Evolutionary conservation across 345 rosid species (phyloP), one percentile per base, ranked within the genome.

Genomic region (Corchorus capsularis): DNA sequence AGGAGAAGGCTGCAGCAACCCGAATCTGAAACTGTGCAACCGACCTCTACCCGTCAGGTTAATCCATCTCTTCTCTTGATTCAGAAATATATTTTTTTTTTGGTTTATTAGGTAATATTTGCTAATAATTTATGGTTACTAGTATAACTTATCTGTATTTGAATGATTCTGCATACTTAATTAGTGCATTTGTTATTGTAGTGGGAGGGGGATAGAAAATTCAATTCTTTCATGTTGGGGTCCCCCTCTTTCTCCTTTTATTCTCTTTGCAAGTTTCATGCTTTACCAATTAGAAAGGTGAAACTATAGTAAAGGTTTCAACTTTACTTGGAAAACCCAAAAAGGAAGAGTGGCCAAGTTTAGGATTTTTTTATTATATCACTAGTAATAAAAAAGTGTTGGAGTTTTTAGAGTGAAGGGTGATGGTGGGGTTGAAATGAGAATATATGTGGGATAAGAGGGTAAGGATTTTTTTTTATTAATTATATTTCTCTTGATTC

Each of bases 181-280:
- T 27, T 27, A 27, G 27, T 27, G 27, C 27, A 27, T 27, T 27
- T 27, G 27, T 27, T 27, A 0, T 27, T 27, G 27, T 27, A 27
- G 27, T 27, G 1, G 27, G 27, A 27, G 27, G 27, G 27, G 27
- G 0, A 27, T 27, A 27, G 27, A 27, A 27, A 46, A 32, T 57
- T 27, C 27, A 27, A 27, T 27, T 11, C 39, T 9, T 67, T 27
- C 27, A 27, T 14, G 67, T 59, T 78, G 59, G 84, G 77, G 73
- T 66, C 75, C 81, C 27, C 27, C 27, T 14, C 11, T 46, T 10
- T 1, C 19, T 20, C 4, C 32, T 61, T 47, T 8, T 8, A 7
- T 27, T 13, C 13, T 49, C 37, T 46, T 19, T 45, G 41, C 43
- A 22, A 53, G 73, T 20, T 55, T 75, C 75, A 57, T 20, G 52